Evolutionary conservation across 2,329 filamentous ascomycete species (phyloP), one percentile per base, ranked within the genome.

Genomic region (Colletotrichum acutatum): DNA sequence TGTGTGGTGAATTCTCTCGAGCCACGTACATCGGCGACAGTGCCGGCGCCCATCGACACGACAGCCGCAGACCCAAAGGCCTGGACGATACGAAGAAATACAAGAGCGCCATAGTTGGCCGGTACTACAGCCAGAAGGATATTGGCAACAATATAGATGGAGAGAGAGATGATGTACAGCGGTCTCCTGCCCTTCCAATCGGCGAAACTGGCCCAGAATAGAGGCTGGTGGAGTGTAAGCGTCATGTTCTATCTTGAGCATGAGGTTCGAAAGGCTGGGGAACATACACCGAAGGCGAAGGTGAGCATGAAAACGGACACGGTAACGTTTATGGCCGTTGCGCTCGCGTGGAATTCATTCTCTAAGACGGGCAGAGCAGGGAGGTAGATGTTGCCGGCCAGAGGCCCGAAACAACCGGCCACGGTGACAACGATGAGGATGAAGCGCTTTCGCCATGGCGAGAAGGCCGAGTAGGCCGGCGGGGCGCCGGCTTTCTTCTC

Each of bases 281-380:
- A 52, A 76, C 79, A 73, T 66, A 81, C 79, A 9, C 80, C 80
- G 19, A 86, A 64, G 19, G 83, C 84, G 69, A 86, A 86, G 0
- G 84, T 80, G 11, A 81, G 78, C 83, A 84, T 85, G 75, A 85
- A 86, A 4, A 85, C 80, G 0, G 82, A 81, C n/a, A 86, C 83
- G 0, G 84, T 84, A 3, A 80, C 83, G 74, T 86, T 86, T 49
- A 86, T 82, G 2, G 77, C 79, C 6, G 81, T 80, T 30, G 76
- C 76, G 8, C 79, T 80, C 6, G 79, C 78, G 8, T 81, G 74
- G 71, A 86, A 85, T 53, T 83, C 81, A 16, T 80, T 60, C 64
- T 82, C 80, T 19, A 86, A 77, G 22, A 81, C 74, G 2, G 79
- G 81, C 30, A 86, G 78, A 24, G 81, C 79, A 0, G 84, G 84